These are phyloP conservation scores for Tarenaya hassleriana DNA, from an alignment of 345 rosid genomes.

Conservation along the genomic window DNA sequence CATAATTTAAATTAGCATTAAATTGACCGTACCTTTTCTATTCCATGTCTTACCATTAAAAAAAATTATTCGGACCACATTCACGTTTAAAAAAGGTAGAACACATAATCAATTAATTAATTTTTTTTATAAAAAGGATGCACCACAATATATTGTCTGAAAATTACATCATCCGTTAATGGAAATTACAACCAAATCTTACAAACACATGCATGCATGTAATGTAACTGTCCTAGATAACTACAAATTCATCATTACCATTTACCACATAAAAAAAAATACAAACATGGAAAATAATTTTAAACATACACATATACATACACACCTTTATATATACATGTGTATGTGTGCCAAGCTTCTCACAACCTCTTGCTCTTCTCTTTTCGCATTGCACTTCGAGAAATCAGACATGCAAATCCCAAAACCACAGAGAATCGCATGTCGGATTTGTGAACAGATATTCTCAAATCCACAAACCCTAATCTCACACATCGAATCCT, in stretches of 20 bases:
- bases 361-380: neutral
- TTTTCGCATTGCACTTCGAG: neutral
- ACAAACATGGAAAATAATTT: constrained; percentile 11
- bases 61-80: no score
- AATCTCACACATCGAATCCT: constrained; percentile 1
- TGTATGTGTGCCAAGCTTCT: constrained; percentile 10
- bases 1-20: neutral
- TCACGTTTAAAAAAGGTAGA: no score
- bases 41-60: neutral
- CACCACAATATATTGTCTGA: neutral
- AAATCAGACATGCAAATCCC: neutral
- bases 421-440: constrained; percentile 4
- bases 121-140: no score
- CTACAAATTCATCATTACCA: constrained; percentile 3
- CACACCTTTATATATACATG: constrained; percentile 16
- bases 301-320: neutral
- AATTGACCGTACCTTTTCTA: neutral
- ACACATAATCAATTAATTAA: no score
- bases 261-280: neutral
- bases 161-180: neutral
- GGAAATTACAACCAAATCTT: neutral
- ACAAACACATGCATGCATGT: constrained; percentile 19
- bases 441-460: constrained; percentile 14
- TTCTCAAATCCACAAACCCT: constrained; percentile 5
- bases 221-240: neutral